A percentile compares a stretch with the other conserved stretches of the same genome.
phyloP scores from a whole-genome alignment of 352 stramenopile species.

The Phytophthora parvispora region DNA sequence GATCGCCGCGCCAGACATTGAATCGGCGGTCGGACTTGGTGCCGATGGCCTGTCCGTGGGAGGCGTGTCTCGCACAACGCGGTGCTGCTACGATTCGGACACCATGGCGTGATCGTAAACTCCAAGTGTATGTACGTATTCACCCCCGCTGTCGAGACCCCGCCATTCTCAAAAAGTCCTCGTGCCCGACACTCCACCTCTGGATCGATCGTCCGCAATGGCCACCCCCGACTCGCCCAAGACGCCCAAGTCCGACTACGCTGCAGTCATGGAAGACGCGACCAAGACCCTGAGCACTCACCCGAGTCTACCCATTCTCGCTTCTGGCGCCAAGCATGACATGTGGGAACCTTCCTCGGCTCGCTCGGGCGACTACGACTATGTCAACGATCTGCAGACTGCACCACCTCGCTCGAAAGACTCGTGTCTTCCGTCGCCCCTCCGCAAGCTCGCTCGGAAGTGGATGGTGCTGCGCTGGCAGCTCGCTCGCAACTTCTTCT shows the following conservation, averaged over 20 bases:
- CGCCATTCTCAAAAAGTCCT: constrained; percentile 30
- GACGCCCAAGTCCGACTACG: constrained; percentile 25
- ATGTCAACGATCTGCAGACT: constrained; percentile 27
- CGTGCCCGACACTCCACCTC: constrained; percentile 5
- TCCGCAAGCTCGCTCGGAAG: constrained; percentile 22
- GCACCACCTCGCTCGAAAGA: not conserved
- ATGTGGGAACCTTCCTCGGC: constrained; percentile 16
- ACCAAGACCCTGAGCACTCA: constrained; percentile 17
- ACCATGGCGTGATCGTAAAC: not conserved
- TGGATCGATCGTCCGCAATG: constrained; percentile 14
- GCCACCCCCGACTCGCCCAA: constrained; percentile 20
- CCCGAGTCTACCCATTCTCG: constrained; percentile 23
- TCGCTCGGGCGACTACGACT: constrained; percentile 23
- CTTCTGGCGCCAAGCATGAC: constrained; percentile 15
- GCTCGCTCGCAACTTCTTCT: constrained; percentile 37
- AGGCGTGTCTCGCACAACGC: not conserved
- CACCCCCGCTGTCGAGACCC: not conserved
- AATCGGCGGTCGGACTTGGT: not conserved
- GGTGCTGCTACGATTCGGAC: not conserved
- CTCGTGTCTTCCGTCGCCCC: constrained; percentile 4
- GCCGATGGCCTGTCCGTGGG: not conserved
- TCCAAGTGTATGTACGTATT: not conserved
- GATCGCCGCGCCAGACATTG: not conserved
- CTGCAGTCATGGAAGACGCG: not conserved
- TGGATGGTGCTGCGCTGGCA: constrained; percentile 43